Evolutionary conservation across 148 eudicot species (phyloP).

Genomic region (Rheum nobile): DNA sequence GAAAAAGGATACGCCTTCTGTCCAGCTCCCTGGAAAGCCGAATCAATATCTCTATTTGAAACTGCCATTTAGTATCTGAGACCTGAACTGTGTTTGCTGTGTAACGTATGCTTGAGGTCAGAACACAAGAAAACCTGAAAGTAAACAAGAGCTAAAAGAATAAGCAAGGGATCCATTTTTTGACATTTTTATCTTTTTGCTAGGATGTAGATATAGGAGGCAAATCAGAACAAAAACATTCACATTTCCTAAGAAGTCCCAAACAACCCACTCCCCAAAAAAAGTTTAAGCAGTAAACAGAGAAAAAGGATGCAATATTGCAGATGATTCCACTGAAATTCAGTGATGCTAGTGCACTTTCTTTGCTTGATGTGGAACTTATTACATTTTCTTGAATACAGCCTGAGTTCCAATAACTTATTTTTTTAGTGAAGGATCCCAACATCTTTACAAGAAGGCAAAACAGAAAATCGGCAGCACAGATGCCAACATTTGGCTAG

Average conservation of each 20-base stretch:
- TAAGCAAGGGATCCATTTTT: background rate
- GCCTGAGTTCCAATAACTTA: too few relatives aligned
- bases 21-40: too few relatives aligned
- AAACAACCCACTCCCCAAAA: background rate
- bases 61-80: conserved; percentile 12
- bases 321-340: background rate
- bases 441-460: too few relatives aligned
- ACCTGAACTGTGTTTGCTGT: background rate
- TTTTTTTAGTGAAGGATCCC: too few relatives aligned
- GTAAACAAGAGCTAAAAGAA: background rate
- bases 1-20: too few relatives aligned
- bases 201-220: background rate
- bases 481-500: background rate
- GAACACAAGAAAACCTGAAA: conserved; percentile 15
- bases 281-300: background rate
- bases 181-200: background rate
- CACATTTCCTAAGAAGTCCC: background rate
- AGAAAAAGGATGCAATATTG: background rate
- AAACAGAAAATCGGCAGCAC: too few relatives aligned
- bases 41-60: too few relatives aligned
- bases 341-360: background rate
- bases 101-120: conserved; percentile 9
- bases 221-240: background rate
- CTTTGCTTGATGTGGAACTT: too few relatives aligned
- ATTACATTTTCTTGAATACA: too few relatives aligned